A percentile compares a stretch with the other conserved stretches of the same genome.
Evolutionary conservation across 345 rosid genomes (phyloP).

Genomic region (Populus tremula): DNA sequence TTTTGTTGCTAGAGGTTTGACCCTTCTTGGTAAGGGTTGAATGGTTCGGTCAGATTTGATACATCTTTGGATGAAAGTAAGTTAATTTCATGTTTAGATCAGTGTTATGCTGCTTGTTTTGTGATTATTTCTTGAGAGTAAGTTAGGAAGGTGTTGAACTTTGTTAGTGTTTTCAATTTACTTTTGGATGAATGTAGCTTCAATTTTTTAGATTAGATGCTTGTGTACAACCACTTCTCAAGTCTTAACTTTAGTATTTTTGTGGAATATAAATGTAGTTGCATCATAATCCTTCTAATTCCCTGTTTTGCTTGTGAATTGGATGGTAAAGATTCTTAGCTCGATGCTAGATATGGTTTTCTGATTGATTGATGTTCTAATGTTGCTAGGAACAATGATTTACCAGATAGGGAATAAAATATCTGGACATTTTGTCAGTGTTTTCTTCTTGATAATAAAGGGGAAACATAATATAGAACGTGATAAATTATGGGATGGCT

Average conservation of each 20-base stretch:
- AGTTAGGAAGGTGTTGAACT: not conserved
- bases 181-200: slow-evolving; percentile 3
- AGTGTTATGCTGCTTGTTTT: not conserved
- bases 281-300: not conserved
- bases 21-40: not conserved
- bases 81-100: not conserved
- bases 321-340: not conserved
- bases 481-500: not conserved
- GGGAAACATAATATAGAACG: too few species aligned
- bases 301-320: not conserved
- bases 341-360: not conserved
- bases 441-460: too few species aligned
- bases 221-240: not conserved
- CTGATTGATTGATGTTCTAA: not conserved
- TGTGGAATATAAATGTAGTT: not conserved
- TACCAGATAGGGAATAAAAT: not conserved
- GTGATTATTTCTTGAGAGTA: not conserved
- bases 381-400: not conserved
- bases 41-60: not conserved
- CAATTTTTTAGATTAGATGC: not conserved
- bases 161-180: not conserved
- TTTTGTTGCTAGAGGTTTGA: not conserved
- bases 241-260: not conserved
- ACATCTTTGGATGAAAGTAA: not conserved
- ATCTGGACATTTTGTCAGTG: not conserved